A percentile compares a stretch with the other conserved stretches of the same genome.
Evolutionary conservation across 805 yeast species (phyloP).

Genomic region (Naumovozyma dairenensis): DNA sequence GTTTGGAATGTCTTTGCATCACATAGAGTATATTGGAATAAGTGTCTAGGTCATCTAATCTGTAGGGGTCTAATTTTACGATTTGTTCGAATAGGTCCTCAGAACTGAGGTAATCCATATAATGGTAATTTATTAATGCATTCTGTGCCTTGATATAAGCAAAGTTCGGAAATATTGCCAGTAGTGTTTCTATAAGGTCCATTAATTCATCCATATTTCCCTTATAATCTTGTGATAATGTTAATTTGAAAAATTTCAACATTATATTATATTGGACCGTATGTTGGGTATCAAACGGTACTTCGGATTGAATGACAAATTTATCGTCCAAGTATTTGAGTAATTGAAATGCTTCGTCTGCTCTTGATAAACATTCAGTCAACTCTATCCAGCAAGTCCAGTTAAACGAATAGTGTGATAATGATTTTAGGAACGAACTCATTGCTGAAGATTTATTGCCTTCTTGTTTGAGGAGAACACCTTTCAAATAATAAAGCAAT

Average conservation of each 20-base stretch:
- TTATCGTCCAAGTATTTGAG: slow-evolving; percentile 30
- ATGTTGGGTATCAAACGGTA: slow-evolving; percentile 11
- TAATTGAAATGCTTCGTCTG: slow-evolving; percentile 47
- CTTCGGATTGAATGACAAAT: slow-evolving; percentile 9
- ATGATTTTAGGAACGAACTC: slow-evolving; percentile 46
- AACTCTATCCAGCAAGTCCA: slow-evolving; percentile 94
- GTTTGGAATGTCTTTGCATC: slow-evolving; percentile 77
- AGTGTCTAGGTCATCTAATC: slow-evolving; percentile 84
- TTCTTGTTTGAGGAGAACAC: slow-evolving; percentile 50
- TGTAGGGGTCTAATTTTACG: slow-evolving; percentile 62
- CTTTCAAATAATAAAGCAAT: slow-evolving; percentile 62
- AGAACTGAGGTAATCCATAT: slow-evolving; percentile 75
- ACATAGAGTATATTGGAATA: slow-evolving; percentile 94
- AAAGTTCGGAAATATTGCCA: slow-evolving; percentile 58
- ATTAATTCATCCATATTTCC: slow-evolving; percentile 51
- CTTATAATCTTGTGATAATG: slow-evolving; percentile 66
- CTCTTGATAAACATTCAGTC: slow-evolving; percentile 45
- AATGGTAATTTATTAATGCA: slow-evolving; percentile 73
- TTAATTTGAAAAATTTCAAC: slow-evolving; percentile 53
- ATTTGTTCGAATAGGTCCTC: slow-evolving; percentile 72
- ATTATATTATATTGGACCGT: slow-evolving; percentile 23
- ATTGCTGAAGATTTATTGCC: slow-evolving; percentile 55
- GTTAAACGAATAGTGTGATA: slow-evolving; percentile 66
- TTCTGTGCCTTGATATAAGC: slow-evolving; percentile 68
- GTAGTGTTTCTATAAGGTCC: slow-evolving; percentile 40